These are phyloP conservation scores for Cyclotella cryptica DNA, from an alignment of 108 stramenopile genomes.

Conservation along the genomic window DNA sequence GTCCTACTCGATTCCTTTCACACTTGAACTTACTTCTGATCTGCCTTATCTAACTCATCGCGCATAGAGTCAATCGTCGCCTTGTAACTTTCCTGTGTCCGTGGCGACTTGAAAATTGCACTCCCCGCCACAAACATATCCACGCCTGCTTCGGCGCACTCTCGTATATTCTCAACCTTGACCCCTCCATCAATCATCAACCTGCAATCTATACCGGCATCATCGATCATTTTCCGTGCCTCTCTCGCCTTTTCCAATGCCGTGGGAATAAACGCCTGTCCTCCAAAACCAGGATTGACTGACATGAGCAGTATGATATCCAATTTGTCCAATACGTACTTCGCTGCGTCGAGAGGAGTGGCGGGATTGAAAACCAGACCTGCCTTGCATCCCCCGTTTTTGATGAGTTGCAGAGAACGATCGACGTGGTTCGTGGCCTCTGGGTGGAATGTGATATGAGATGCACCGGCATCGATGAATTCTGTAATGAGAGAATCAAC, in stretches of 20 bases:
- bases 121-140: conserved; percentile 99
- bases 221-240: conserved; percentile 97
- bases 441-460: conserved; percentile 99
- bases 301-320: conserved; percentile 98
- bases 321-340: conserved; percentile 97
- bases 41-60: conserved; percentile 83
- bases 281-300: conserved; percentile 98
- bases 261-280: conserved; percentile 95
- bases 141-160: conserved; percentile 96
- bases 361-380: conserved; percentile 99
- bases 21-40: conserved; percentile 31
- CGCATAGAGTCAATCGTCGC: conserved; percentile 96
- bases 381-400: conserved; percentile 95
- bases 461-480: conserved; percentile 97
- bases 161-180: conserved; percentile 93
- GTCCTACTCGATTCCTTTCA: too few species aligned
- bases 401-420: conserved; percentile 95
- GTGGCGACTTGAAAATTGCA: conserved; percentile 96
- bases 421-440: conserved; percentile 97
- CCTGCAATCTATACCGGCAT: conserved; percentile 94
- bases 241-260: conserved; percentile 92
- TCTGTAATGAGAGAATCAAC: conserved; percentile 94
- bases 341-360: conserved; percentile 87
- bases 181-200: conserved; percentile 96
- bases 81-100: conserved; percentile 95